Evolutionary conservation across 2,329 filamentous ascomycete genomes (phyloP), one percentile per base, ranked within the genome.

Genomic region (Cordyceps javanica): DNA sequence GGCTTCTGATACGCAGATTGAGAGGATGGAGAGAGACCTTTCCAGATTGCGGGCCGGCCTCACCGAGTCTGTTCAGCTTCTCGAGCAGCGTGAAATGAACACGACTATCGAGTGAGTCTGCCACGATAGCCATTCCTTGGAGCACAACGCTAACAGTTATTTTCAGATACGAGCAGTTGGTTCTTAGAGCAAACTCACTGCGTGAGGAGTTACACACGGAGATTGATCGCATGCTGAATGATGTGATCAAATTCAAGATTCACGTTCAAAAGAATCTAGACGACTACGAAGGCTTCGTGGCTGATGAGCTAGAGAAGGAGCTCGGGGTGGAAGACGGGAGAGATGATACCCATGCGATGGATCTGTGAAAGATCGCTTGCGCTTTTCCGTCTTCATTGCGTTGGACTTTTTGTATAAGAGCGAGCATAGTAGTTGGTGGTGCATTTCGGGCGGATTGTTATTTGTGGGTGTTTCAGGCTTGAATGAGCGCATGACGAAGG

Each of bases 11-110:
- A 86, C 92, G 9, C 93, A 97, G 71, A 96, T 99, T 66, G 94
- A 99, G 73, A 94, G 94, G 77, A 95, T 97, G 88, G 94, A 99
- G 75, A 97, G 96, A 73, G 92, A 99, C 71, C 77, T 99, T n/a
- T 89, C 90, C 48, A 90, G 91, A 70, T 96, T 97, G 90, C 83
- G 92, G 42, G 83, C 88, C 2, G 88, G 87, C 11, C 77, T 97
- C 30, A 87, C 85, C 3, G 93, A 97, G 71, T 91, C 87, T 34
- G 89, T 97, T 55, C 90, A 97, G 72, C 73, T 96, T 49, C 88
- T 97, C 82, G 91, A 97, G 71, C 93, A 97, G 72, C 82, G 90
- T 57, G 92, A 97, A 76, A 96, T 97, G 83, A 96, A 92, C 66
- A 94, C 91, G 13, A 95, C 93, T 60, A 94, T 97, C 65, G 92